Evolutionary conservation across 129 eudicot species (phyloP), one percentile per base, ranked within the genome.

Genomic region (Sambucus nigra): DNA sequence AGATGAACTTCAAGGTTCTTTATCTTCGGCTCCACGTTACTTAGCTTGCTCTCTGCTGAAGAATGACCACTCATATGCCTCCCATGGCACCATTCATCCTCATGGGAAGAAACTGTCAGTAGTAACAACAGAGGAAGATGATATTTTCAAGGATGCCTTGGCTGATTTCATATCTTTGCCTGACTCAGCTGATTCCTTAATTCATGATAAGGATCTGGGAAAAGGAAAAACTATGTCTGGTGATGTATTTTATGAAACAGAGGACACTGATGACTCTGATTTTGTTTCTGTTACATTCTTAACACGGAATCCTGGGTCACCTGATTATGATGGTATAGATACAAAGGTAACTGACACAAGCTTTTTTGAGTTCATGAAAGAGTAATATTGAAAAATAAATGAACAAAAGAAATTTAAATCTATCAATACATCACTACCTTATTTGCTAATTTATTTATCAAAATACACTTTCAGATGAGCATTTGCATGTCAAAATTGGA

Each of bases 301-400:
- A 71, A 79, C 73, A 39, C 72, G 86, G 75, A 71, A 60, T 70
- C 81, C 87, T 54, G 66, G 65, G 47, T 91, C 94, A 41, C 82
- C 83, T 45, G 94, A 91, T 69, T 91, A 91, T 59, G 84, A 85
- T 56, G 98, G 98, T 47, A 73, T 85, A 52, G 98, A 91, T 63
- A 76, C 98, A 56, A 75, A 85, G 89, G 98, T 91, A 73, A 31
- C 19, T 54, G 19, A 22, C 31, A 8, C 26, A 31, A 21, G 56
- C 69, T 35, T 14, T 51, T 32, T 51, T 23, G 40, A 57, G 52
- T 47, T 27, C 26, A 23, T 56, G 21, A 40, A 27, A 63, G 31
- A 50, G 49, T 55, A 21, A 45, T 2, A 38, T 20, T 19, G 48
- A 35, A 35, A 35, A 35, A 35, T 35, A n/a, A 27, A 50, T 20